Base-by-base conservation (phyloP, 2,329 filamentous ascomycete genomes). In the Nigrograna mackinnonii region DNA sequence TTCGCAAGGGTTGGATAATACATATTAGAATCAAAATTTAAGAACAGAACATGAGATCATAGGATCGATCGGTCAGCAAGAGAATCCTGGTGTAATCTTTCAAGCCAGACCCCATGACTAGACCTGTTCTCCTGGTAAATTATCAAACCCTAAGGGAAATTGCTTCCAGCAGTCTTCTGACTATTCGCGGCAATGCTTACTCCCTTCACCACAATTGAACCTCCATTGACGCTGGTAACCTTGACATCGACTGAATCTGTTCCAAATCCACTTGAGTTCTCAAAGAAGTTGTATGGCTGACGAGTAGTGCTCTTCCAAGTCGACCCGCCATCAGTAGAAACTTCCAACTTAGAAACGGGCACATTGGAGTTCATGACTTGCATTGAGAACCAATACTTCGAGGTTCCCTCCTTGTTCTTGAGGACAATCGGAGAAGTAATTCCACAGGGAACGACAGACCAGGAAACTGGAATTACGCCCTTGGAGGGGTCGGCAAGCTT, bases 301-400 rank as follows among this genome's bases (percentile, higher is more conserved):
- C 83, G 72, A 2, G 68, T 72, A 1, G 83, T 84, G n/a, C 60
- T 37, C 62, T 77, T 62, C 83, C 82, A 86, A 12, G 77, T 79
- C 39, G 54, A 72, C 14, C 83, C 83, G 9, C 78, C 74, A 55
- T 86, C 78, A 14, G 74, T 80, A 44, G 78, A 82, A 44, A 86
- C 82, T 52, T 86, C 82, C 18, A 86, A 71, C 49, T 68, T 73
- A 39, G 70, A 54, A 30, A 86, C 74, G 13, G 75, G 72, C 46
- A 79, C 71, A 60, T 83, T 84, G 55, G 79, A 69, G 65, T 86
- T 85, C 55, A 84, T 72, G 32, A 86, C 82, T 62, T 87, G 84
- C 74, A 83, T 82, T 35, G 73, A 74, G 68, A 82, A 82, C 78
- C 78, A 81, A 62, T 74, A 73, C 21, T 65, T 57, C 4, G 74